Base-by-base conservation (phyloP, 805 yeast genomes). In the Schwanniomyces sp. region DNA sequence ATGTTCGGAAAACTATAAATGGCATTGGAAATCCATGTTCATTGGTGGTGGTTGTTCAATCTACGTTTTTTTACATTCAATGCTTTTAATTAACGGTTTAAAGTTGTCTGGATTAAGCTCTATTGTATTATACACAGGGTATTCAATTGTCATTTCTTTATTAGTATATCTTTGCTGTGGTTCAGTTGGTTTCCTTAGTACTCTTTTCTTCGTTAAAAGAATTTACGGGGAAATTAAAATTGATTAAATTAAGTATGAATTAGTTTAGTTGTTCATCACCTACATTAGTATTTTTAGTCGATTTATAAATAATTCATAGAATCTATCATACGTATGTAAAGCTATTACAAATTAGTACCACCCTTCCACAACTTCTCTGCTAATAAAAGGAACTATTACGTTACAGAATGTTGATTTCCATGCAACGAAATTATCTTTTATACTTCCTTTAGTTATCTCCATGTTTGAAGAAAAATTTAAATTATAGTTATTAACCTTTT, bases 21-120 rank as follows among this genome's bases (percentile, higher is more conserved):
- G 99, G 99, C 97, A 92, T 63, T 94, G 99, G 99, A 84, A 91
- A 66, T 82, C 96, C 3, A 70, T 88, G 57, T 81, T 86, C 59
- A 80, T 90, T 50, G 88, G 96, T 25, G 97, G 96, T 38, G 95
- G 97, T 28, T 86, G 96, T 64, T 79, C 96, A 0, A 56, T 85
- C 45, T 94, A 92, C 64, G 85, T 91, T 37, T 89, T 91, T 69
- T 55, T 89, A 42, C 96, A 94, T 67, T 84, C 97, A 2, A 71
- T 91, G 49, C 72, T 86, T 54, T 78, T 92, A 59, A 79, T 90
- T 21, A 82, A 80, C 52, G 84, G 87, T 50, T 78, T 76, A 50
- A 61, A 57, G 18, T 72, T 91, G 42, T 87, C 84, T 38, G 95
- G 91, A 4, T 74, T 88, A 48, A 77, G 87, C 4, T 88, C 96